Evolutionary conservation across 805 yeast genomes (phyloP), one percentile per base, ranked within the genome.

Genomic region (Candida easanensis): DNA sequence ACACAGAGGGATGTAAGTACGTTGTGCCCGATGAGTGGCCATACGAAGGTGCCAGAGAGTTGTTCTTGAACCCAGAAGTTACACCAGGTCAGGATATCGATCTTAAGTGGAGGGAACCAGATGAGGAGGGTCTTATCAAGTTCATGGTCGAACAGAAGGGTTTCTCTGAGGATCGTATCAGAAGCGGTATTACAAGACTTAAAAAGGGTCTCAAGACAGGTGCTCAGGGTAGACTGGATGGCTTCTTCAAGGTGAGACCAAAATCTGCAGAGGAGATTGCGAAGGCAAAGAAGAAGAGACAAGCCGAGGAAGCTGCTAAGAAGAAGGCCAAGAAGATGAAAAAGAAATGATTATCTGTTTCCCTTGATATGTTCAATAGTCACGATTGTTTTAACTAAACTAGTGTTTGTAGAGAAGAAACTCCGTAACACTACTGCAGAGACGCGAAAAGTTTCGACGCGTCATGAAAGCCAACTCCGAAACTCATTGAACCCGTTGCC

Each of bases 11-110:
- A n/a, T 73, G 71, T 18, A 91, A 89, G 60, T 83, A 82, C 63
- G 84, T 82, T 57, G 76, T 93, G 20, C 98, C 99, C 2, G 97
- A 90, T 58, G 81, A 87, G 55, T 93, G 97, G 97, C 96, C 96
- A 2, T 90, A 73, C 58, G 79, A 78, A 46, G 95, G 84, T 53
- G 98, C 96, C 3, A 76, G 97, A 57, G 80, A 85, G 48, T 68
- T 93, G 36, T 91, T 93, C 60, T 63, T 82, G 54, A 69, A 81
- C 17, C 98, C 99, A 0, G 98, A 91, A 22, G 88, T 89, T 3
- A 60, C 71, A 5, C 72, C 76, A 28, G 81, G 85, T 2, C 66
- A 68, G 2, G 82, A 80, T 1, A 69, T 88, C 9, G 77, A 77
- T 3, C 61, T 93, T 56, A 88, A 89, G 62, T 93, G 98, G 98